Evolutionary conservation across 2,329 filamentous ascomycete genomes (phyloP), one percentile per base, ranked within the genome.

Genomic region (Beauveria sp.): DNA sequence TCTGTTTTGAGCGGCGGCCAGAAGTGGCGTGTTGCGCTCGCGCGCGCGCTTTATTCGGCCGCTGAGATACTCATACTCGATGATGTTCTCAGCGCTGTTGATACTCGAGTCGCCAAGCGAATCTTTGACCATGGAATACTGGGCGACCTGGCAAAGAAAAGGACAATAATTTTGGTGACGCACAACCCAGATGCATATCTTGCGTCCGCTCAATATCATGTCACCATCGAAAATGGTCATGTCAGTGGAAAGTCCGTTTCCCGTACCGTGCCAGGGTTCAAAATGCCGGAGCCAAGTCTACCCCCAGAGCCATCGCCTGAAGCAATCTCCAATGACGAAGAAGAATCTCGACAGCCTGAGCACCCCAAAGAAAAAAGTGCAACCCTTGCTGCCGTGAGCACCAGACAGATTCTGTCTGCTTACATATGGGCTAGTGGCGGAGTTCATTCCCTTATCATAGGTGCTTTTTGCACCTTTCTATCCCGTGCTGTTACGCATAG

Each of bases 31-130:
- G 70, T 79, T 2, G 75, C 76, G 2, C 70, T 80, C 1, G 78
- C 78, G 0, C 73, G 78, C 37, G 78, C 77, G 1, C 64, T 80
- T 8, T 80, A 80, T 64, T 79, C 76, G 0, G 70, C 70, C 1
- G 75, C 76, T 0, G 71, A 74, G 1, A 77, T 77, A 2, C 65
- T 79, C n/a, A 66, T 80, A 18, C 67, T 81, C 4, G 79, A 82
- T 55, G 79, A 81, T 56, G 73, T 79, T 1, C 73, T 79, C 8
- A 54, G 51, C 24, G 65, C 63, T 10, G 59, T 65, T 18, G 44
- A 57, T 37, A 55, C 59, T 20, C 53, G 20, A 7, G 46, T 61
- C 41, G 62, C 59, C 6, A 54, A 41, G 16, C 54, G 41, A 44
- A 52, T 63, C 8, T 59, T 40, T 24, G 41, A 58, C 24, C 26